A percentile compares a stretch with the other conserved stretches of the same genome.
Evolutionary conservation across 1,284 basidiomycete genomes (phyloP).

Genomic region (Cutaneotrichosporon dermatis): DNA sequence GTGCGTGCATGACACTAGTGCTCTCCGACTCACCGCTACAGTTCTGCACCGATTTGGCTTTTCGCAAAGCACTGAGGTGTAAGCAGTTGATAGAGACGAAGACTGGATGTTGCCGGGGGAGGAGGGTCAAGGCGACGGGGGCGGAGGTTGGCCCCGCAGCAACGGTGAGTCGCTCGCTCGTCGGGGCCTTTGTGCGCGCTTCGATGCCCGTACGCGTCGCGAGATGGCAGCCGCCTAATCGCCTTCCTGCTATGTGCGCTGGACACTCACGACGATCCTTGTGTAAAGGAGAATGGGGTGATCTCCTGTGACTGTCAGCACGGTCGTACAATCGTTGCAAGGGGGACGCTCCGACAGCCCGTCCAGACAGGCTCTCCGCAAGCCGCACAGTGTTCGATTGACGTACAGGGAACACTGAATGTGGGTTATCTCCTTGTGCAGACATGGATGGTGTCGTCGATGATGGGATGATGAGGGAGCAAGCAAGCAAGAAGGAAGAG

Average conservation of each 20-base stretch:
- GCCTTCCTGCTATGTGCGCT: no score
- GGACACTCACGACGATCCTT: background rate
- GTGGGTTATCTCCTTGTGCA: background rate
- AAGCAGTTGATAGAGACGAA: background rate
- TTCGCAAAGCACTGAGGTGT: conserved; percentile 12
- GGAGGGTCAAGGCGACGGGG: background rate
- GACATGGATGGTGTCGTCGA: background rate
- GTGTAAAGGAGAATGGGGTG: conserved; percentile 3
- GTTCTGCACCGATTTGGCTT: conserved; percentile 20
- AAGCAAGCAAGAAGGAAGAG: background rate
- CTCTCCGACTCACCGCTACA: conserved; percentile 15
- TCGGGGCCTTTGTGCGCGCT: no score
- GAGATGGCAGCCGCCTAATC: no score
- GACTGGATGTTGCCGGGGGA: background rate
- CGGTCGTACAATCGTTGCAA: no score
- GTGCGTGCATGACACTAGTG: no score
- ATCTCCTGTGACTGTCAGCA: conserved; percentile 3
- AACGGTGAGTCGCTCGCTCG: no score
- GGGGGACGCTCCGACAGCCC: no score
- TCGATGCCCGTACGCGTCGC: no score
- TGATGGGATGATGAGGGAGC: background rate
- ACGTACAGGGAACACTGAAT: conserved; percentile 7
- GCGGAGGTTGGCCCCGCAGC: no score
- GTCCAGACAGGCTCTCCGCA: no score
- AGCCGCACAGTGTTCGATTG: background rate